Conservation (phyloP, 331 rosid species). For the Acacia concinna region DNA sequence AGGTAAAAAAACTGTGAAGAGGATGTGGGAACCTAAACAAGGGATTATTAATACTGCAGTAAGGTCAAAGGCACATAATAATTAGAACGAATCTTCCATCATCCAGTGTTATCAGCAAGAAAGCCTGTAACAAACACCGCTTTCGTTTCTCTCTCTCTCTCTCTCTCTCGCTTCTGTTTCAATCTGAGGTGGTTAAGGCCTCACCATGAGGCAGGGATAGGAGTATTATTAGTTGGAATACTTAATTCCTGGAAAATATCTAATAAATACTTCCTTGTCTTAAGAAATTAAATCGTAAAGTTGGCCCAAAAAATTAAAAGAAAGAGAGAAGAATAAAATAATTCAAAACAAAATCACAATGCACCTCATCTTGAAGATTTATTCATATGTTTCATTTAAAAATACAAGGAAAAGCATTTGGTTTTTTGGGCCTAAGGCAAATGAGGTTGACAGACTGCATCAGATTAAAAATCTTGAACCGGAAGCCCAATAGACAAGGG, state of each 20-base stretch:
- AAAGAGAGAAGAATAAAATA: too few species aligned
- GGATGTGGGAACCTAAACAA: not conserved
- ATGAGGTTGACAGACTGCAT: not conserved
- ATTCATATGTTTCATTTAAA: too few species aligned
- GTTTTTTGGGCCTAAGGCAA: not conserved
- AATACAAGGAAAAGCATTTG: too few species aligned
- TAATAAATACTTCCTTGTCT: too few species aligned
- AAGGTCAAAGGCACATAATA: slow-evolving; percentile 9
- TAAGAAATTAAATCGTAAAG: too few species aligned
- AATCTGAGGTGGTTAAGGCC: not conserved
- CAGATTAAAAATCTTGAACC: not conserved
- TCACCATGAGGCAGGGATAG: not conserved
- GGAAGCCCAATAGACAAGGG: not conserved
- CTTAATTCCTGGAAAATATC: too few species aligned
- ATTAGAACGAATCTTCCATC: slow-evolving; percentile 7
- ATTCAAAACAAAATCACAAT: not conserved
- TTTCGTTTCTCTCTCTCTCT: too few species aligned
- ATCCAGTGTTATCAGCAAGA: not conserved
- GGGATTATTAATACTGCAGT: not conserved
- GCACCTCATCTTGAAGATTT: too few species aligned
- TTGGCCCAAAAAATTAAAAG: too few species aligned
- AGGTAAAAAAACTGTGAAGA: not conserved
- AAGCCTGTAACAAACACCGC: not conserved
- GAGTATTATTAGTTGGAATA: not conserved
- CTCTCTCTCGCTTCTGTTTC: too few species aligned